Base-by-base conservation (phyloP, 1,284 basidiomycete species). In the Moesziomyces aphidis region DNA sequence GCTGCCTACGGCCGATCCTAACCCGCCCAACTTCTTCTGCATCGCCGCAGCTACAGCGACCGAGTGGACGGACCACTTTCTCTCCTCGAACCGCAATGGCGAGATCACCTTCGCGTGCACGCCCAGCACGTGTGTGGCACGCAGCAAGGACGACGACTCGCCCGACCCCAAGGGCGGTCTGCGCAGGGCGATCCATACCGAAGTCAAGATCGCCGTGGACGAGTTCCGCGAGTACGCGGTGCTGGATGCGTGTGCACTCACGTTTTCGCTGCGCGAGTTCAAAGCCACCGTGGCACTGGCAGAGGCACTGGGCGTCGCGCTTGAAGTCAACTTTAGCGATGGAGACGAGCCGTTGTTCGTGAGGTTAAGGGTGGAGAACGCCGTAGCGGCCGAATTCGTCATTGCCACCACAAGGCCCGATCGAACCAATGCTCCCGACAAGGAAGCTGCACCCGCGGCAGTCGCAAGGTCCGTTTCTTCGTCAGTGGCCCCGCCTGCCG, bases 21-120 rank as follows among this genome's bases (percentile, higher is more conserved):
- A 73, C 13, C 68, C 77, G 28, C 73, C 75, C 21, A 55, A 69
- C 54, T 64, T 61, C 11, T 74, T 67, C 53, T 48, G 48, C n/a
- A 52, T 80, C 42, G 36, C 56, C n/a, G 54, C 77, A 13, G 31
- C 57, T 17, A 69, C 71, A 1, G 79, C 75, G 1, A 54, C 60
- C 24, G 77, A 79, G 47, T 80, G 79, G 79, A 65, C 61, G 10
- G 77, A 80, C 1, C 74, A 80, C 48, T 77, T 80, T 49, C 52
- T 76, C 24, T 65, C 59, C 24, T 63, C 63, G 21, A 55, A 64
- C 7, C 65, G 66, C 5, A 62, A 65, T 1, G 79, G 77, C 36
- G 79, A 80, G 42, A 76, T 78, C 57, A 60, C 70, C 6, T 54
- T 80, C 5, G 47, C 57, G 19, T 75, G 63, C 50, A 59, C 56